These are phyloP conservation scores for Mycena galopus DNA, from an alignment of 768 basidiomycete genomes.

Conservation along the genomic window DNA sequence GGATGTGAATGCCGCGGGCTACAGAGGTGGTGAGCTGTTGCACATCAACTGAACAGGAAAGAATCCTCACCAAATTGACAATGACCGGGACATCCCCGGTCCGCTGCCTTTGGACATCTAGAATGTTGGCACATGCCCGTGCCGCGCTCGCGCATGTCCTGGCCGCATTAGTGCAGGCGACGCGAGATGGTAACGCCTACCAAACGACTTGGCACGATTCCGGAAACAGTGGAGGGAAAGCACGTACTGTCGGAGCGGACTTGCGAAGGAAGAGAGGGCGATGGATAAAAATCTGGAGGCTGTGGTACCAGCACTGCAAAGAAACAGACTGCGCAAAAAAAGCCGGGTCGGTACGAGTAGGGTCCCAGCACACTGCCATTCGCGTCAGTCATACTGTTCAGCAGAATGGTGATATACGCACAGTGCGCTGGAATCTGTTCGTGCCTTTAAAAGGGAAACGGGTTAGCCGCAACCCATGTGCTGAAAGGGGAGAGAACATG, in stretches of 20 bases:
- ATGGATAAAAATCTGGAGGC: constrained; percentile 71
- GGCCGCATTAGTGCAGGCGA: constrained; percentile 80
- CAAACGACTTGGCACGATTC: too few relatives aligned
- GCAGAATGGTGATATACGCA: constrained; percentile 36
- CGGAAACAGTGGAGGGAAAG: background rate
- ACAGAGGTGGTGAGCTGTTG: background rate
- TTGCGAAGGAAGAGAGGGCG: constrained; percentile 72
- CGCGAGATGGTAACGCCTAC: constrained; percentile 62
- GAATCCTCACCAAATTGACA: constrained; percentile 9
- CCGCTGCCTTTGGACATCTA: constrained; percentile 53
- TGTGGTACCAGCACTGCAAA: constrained; percentile 43
- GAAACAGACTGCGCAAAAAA: constrained; percentile 60
- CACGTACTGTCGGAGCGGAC: constrained; percentile 35
- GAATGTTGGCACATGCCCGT: constrained; percentile 69
- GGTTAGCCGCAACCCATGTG: too few relatives aligned
- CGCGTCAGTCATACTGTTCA: constrained; percentile 42
- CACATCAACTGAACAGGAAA: too few relatives aligned
- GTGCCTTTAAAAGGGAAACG: too few relatives aligned
- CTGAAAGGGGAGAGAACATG: constrained; percentile 34
- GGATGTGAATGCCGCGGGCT: background rate
- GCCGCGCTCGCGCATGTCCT: constrained; percentile 81
- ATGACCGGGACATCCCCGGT: background rate
- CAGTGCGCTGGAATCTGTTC: constrained; percentile 66
- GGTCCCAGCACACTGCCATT: constrained; percentile 47
- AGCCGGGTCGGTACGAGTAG: constrained; percentile 28